Evolutionary conservation across 2,329 filamentous ascomycete species (phyloP), one percentile per base, ranked within the genome.

Genomic region (Diatrype stigma): DNA sequence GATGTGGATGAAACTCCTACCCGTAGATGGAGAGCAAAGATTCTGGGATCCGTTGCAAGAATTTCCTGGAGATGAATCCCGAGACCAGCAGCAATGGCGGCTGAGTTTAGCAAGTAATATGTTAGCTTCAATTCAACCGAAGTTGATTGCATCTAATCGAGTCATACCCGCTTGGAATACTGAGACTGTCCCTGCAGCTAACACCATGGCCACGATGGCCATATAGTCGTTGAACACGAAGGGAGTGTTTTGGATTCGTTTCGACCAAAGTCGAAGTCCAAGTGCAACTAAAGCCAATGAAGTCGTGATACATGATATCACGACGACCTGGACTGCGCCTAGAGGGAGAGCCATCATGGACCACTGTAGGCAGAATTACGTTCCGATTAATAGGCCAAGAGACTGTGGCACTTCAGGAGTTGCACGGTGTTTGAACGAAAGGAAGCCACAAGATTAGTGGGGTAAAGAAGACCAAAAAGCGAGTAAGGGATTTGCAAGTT

Each of bases 201-300:
- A 17, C 6, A 53, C 21, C 2, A 48, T 38, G 2, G 55, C 55
- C 3, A 48, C 14, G 32, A 57, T 49, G 26, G 38, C 50, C 49
- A 52, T 53, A 37, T 57, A 57, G 34, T 57, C 55, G 40, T 52
- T 55, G 37, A 59, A 56, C 7, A 34, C 49, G 42, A 59, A 49
- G 6, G 37, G 2, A 2, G 26, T 7, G 3, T 34, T 38, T 38
- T 40, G 14, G 3, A 57, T 26, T 11, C 8, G 30, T 17, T 55
- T 47, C 14, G 52, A 56, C 55, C 57, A 59, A 0, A 59, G 12
- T 12, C 57, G 50, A 1, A 57, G 32, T 3, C 34, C 50, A 16
- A 59, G 42, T 0, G 50, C 44, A 3, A 48, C n/a, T 6, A 53
- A 6, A 2, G 53, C n/a, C 4, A 57, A 34, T 3, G 35, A 30